phyloP scores from a whole-genome alignment of 2,329 filamentous ascomycete species.

The Epichloe gansuensis region DNA sequence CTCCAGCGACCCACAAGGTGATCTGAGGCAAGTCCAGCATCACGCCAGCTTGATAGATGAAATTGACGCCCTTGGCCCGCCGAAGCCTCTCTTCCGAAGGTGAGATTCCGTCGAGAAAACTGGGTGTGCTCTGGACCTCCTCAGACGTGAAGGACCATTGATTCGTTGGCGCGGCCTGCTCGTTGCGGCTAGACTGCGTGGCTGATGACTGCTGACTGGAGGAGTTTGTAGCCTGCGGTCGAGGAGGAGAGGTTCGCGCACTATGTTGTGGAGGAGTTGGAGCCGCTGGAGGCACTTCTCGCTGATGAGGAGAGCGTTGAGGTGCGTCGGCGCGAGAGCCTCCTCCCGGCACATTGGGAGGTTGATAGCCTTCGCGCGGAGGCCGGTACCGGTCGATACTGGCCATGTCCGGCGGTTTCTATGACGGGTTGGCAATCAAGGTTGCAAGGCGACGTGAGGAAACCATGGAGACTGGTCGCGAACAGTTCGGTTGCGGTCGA shows the following conservation, averaged over 20 bases:
- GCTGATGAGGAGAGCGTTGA: constrained; percentile 39
- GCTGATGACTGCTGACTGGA: constrained; percentile 30
- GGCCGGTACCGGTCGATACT: constrained; percentile 49
- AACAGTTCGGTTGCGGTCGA: background rate
- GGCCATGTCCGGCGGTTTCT: constrained; percentile 32
- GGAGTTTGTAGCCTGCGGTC: constrained; percentile 32
- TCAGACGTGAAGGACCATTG: constrained; percentile 88
- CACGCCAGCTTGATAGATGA: constrained; percentile 88
- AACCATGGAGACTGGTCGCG: constrained; percentile 14
- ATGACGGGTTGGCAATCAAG: constrained; percentile 15
- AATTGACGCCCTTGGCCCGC: constrained; percentile 87
- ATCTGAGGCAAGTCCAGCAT: constrained; percentile 86
- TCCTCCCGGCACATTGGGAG: constrained; percentile 32
- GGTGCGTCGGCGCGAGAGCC: constrained; percentile 28
- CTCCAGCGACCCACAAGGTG: constrained; percentile 80
- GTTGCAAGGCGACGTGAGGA: constrained; percentile 8
- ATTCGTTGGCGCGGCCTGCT: constrained; percentile 26
- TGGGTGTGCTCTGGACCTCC: constrained; percentile 73
- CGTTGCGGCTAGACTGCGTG: constrained; percentile 25
- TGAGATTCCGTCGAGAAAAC: constrained; percentile 69
- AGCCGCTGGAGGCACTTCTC: constrained; percentile 47
- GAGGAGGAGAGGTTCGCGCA: constrained; percentile 43
- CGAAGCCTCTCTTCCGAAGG: constrained; percentile 66
- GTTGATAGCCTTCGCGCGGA: constrained; percentile 44
- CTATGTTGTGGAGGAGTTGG: constrained; percentile 48